Base-by-base conservation (phyloP, 768 basidiomycete genomes). In the Neoboletus magnificus region DNA sequence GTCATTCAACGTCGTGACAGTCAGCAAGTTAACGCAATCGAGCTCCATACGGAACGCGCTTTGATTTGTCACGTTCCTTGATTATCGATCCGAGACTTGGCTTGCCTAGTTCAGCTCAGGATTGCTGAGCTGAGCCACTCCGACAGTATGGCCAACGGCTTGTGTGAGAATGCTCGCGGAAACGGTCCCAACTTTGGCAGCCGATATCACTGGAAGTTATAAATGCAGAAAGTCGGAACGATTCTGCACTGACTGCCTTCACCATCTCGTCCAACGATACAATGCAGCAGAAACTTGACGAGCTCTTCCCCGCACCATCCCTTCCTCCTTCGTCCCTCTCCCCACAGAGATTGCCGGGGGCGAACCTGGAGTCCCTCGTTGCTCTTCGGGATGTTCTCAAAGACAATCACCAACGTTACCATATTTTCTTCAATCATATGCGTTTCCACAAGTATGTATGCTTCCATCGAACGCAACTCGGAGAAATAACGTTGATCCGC, bases 361-460 rank as follows among this genome's bases (percentile, higher is more conserved):
- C 66, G 22, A 65, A 50, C 11, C 6, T 42, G 1, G 60, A 65
- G 30, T 60, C 71, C 1, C 60, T 70, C 20, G 44, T 46, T n/a
- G 55, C 63, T 22, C 73, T 49, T 37, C 59, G 32, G 55, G 67
- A 66, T 6, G 54, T 75, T 10, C 67, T 84, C 46, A 78, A 76
- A 55, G 79, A 82, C 5, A 81, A 81, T 52, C 77, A 82, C 46
- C 65, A 68, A 29, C 74, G 69, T 45, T 71, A 73, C 63, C 82
- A 85, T 50, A 72, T 77, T 12, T 85, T 78, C 65, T 76, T 78
- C 63, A 78, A 82, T 50, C 62, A 78, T 20, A 55, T 43, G 30
- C 58, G 71, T 0, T 79, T 79, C 54, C 83, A 84, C 71, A 83
- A 84, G 83, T 82, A 56, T 13, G 76, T 66, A 16, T 11, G 1